Percentiles rank a stretch among this genome's conserved stretches.
These are phyloP conservation scores for Candida ponderosae DNA, from an alignment of 805 yeast genomes.

Conservation along the genomic window DNA sequence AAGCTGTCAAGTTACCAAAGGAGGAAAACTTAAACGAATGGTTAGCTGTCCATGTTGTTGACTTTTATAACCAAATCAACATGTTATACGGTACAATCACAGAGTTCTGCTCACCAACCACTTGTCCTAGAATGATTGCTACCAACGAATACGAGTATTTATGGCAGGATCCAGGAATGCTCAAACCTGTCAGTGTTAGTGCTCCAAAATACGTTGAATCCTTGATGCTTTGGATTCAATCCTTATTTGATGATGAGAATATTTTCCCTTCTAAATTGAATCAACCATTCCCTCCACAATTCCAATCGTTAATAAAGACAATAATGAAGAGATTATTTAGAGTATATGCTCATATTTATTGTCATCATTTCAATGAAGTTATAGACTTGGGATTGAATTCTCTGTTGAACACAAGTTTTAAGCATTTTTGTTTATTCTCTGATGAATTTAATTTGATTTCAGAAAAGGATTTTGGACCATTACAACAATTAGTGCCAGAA, in stretches of 20 bases:
- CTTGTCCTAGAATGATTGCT: slow-evolving; percentile 97
- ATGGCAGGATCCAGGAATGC: slow-evolving; percentile 79
- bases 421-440: slow-evolving; percentile 85
- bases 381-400: slow-evolving; percentile 88
- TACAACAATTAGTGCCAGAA: slow-evolving; percentile 67
- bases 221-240: slow-evolving; percentile 92
- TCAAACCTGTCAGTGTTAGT: slow-evolving; percentile 75
- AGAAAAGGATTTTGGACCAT: slow-evolving; percentile 84
- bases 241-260: slow-evolving; percentile 82
- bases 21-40: slow-evolving; percentile 92
- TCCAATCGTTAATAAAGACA: slow-evolving; percentile 70
- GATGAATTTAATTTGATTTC: slow-evolving; percentile 75
- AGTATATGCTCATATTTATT: slow-evolving; percentile 94
- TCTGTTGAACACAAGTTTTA: slow-evolving; percentile 86
- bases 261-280: slow-evolving; percentile 87
- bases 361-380: slow-evolving; percentile 95
- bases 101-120: slow-evolving; percentile 89
- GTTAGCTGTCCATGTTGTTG: slow-evolving; percentile 97
- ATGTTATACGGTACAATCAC: slow-evolving; percentile 96
- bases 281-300: slow-evolving; percentile 85
- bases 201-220: slow-evolving; percentile 95
- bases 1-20: slow-evolving; percentile 88
- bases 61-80: slow-evolving; percentile 90
- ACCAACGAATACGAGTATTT: slow-evolving; percentile 94
- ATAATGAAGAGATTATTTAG: slow-evolving; percentile 88